Percentiles rank a stretch among this genome's conserved stretches.
Evolutionary conservation across 305 asterid genomes (phyloP).

Genomic region (Plantago coronopus): DNA sequence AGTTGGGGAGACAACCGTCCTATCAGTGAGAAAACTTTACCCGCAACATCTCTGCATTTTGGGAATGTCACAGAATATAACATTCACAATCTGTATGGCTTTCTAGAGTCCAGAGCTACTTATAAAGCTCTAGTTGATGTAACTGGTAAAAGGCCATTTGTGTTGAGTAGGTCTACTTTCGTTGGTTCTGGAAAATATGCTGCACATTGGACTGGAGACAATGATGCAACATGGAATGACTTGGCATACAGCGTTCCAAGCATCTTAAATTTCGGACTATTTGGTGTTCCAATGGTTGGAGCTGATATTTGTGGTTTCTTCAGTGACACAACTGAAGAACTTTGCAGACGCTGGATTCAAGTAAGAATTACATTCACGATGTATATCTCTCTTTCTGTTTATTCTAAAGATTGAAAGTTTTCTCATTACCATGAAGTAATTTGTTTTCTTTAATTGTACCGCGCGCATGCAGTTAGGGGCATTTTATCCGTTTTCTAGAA

Average conservation of each 20-base stretch:
- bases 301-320: conserved; percentile 91
- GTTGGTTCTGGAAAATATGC: conserved; percentile 86
- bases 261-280: conserved; percentile 69
- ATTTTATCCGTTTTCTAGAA: conserved; percentile 87
- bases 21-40: too few relatives aligned
- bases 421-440: too few relatives aligned
- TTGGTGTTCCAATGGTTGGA: conserved; percentile 94
- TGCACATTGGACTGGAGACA: conserved; percentile 98
- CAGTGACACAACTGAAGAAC: conserved; percentile 61
- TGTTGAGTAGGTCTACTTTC: conserved; percentile 66
- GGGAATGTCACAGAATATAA: too few relatives aligned
- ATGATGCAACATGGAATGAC: conserved; percentile 82
- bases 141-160: conserved; percentile 88
- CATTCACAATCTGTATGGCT: too few relatives aligned
- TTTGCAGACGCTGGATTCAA: conserved; percentile 93
- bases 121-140: conserved; percentile 71
- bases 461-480: conserved; percentile 93
- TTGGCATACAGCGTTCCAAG: conserved; percentile 67
- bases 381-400: too few relatives aligned
- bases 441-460: too few relatives aligned
- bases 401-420: too few relatives aligned
- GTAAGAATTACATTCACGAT: too few relatives aligned
- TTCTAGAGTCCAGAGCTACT: too few relatives aligned
- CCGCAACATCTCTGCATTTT: too few relatives aligned
- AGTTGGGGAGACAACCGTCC: too few relatives aligned